phyloP scores from a whole-genome alignment of 169 alveolate genomes.

The Plasmodium knowlesi region DNA sequence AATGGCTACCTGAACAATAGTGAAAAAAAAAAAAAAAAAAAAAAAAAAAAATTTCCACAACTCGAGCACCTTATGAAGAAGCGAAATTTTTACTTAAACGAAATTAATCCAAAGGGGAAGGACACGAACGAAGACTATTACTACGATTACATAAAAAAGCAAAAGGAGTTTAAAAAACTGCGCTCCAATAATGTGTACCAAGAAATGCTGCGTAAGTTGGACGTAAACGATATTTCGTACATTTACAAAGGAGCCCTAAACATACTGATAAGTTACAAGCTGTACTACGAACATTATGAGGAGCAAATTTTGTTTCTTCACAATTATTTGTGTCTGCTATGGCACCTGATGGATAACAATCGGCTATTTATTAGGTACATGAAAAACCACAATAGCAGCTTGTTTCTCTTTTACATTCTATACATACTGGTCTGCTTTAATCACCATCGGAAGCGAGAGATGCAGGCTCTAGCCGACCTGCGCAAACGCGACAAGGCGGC shows the following conservation, averaged over 20 bases:
- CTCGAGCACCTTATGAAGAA: constrained; percentile 14
- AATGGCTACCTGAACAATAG: neutral
- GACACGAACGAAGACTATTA: neutral
- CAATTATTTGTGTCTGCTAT: constrained; percentile 43
- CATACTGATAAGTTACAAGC: constrained; percentile 58
- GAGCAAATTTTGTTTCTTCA: constrained; percentile 37
- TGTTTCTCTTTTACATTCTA: constrained; percentile 49
- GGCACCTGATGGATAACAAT: constrained; percentile 69
- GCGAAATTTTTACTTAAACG: neutral
- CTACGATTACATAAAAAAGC: constrained; percentile 46
- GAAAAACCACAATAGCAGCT: constrained; percentile 31
- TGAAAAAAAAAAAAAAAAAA: constrained; percentile 7
- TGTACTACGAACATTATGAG: constrained; percentile 58
- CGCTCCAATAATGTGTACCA: constrained; percentile 38
- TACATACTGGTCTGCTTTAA: constrained; percentile 53
- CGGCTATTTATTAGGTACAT: constrained; percentile 22
- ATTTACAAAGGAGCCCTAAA: constrained; percentile 66
- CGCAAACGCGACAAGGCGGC: neutral
- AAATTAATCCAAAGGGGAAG: neutral
- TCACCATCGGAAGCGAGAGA: constrained; percentile 41
- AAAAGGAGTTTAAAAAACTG: constrained; percentile 4
- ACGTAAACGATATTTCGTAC: constrained; percentile 9
- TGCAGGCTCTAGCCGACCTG: constrained; percentile 4
- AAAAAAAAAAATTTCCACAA: neutral
- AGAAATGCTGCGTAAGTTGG: constrained; percentile 41